Base-by-base conservation (phyloP, 805 yeast species). In the Metschnikowia matae region DNA sequence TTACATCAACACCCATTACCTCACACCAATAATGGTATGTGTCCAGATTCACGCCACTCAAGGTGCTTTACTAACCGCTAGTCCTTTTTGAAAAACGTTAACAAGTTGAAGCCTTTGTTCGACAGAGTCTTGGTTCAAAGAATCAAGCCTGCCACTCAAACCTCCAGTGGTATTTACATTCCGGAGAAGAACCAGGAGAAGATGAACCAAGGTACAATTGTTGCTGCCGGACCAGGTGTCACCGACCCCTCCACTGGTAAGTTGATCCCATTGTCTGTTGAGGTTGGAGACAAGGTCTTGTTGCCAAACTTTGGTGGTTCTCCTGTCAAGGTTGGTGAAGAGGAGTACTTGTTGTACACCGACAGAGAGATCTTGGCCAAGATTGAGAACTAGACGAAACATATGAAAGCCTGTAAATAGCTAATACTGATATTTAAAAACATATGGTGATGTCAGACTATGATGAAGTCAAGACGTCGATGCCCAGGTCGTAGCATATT, bases 101-200 rank as follows among this genome's bases (percentile, higher is more conserved):
- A 89, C 74, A 81, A 89, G 52, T 85, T 94, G 67, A 84, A 85
- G 59, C 99, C 99, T 57, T 83, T 95, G 61, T 79, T 94, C 61
- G 98, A 94, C 84, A 87, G 99, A 75, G 92, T 94, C 54, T 82
- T 94, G 56, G 97, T 94, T 55, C 97, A 91, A 78, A 87, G 97
- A 73, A 74, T 86, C 66, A 90, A 89, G 79, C 96, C 96, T 53
- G 85, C 88, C 65, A 80, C 92, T 59, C 80, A 90, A 77, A 91
- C 98, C 53, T 87, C 96, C 51, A 84, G 94, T 41, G 98, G 98
- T 65, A 81, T 91, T 64, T 88, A 83, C 74, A 85, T 91, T 60
- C 98, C 98, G 55, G 97, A 91, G 75, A 90, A 90, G 80, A 91
- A 92, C 78, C 95, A 86, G 62, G 92, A 89, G 70, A 94, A 92